Evolutionary conservation across 257 asterid species (phyloP).

Genomic region (Plantago major): DNA sequence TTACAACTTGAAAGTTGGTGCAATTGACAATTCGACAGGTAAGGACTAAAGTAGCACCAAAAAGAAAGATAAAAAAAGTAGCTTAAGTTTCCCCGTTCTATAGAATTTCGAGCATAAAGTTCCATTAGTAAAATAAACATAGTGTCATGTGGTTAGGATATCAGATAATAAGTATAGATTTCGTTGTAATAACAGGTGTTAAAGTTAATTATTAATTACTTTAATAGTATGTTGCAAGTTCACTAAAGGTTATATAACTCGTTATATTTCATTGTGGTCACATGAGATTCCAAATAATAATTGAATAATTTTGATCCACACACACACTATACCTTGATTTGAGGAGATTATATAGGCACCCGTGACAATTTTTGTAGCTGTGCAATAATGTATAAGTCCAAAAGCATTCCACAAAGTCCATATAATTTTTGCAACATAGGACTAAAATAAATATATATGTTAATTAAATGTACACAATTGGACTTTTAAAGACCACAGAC

Average conservation of each 20-base stretch:
- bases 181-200: too few relatives aligned
- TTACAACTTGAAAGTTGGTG: neutral
- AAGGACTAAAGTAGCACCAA: neutral
- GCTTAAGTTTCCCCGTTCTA: too few relatives aligned
- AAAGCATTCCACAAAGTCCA: slow-evolving; percentile 7
- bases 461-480: slow-evolving; percentile 24
- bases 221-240: too few relatives aligned
- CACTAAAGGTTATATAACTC: too few relatives aligned
- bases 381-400: slow-evolving; percentile 15
- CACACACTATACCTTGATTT: slow-evolving; percentile 20
- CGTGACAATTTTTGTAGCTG: slow-evolving; percentile 29
- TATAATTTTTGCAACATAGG: slow-evolving; percentile 1
- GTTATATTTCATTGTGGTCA: too few relatives aligned
- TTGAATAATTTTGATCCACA: slow-evolving; percentile 10
- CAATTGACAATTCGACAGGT: neutral
- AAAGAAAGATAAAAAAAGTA: too few relatives aligned
- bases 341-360: slow-evolving; percentile 33
- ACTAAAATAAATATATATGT: neutral
- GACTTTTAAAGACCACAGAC: slow-evolving; percentile 20
- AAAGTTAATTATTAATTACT: too few relatives aligned
- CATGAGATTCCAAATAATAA: slow-evolving; percentile 20
- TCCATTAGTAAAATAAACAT: too few relatives aligned
- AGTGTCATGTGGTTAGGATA: too few relatives aligned
- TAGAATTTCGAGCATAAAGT: too few relatives aligned
- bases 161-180: too few relatives aligned